A percentile compares a stretch with the other conserved stretches of the same genome.
Evolutionary conservation across 352 stramenopile genomes (phyloP).

Genomic region (Peronospora farinosa): DNA sequence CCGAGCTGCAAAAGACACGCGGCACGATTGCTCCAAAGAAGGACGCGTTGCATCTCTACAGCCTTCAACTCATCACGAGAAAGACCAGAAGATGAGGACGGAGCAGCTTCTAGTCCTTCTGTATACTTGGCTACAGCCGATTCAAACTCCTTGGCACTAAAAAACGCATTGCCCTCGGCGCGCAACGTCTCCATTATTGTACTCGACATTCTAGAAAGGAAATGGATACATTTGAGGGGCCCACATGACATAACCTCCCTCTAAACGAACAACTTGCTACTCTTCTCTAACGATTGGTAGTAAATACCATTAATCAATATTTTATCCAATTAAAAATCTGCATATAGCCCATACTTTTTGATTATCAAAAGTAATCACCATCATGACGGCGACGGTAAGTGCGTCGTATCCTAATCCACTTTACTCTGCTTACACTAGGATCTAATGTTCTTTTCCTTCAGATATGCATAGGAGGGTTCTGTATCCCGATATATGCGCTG

Average conservation of each 20-base stretch:
- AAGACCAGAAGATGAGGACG: conserved; percentile 3
- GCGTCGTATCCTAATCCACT: background rate
- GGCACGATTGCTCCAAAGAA: conserved; percentile 77
- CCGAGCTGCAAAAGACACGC: conserved; percentile 63
- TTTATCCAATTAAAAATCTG: background rate
- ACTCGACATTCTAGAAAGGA: conserved; percentile 14
- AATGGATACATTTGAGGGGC: conserved; percentile 22
- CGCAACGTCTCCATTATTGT: conserved; percentile 52
- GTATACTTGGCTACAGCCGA: conserved; percentile 63
- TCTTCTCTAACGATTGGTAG: too few relatives aligned
- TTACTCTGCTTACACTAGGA: background rate
- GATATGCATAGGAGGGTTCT: conserved; percentile 79
- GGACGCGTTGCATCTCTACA: conserved; percentile 38
- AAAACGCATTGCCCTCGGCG: conserved; percentile 64
- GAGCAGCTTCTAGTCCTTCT: conserved; percentile 33
- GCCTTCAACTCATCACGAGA: conserved; percentile 12
- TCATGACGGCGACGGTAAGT: conserved; percentile 34
- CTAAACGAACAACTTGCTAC: too few relatives aligned
- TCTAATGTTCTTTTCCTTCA: conserved; percentile 9
- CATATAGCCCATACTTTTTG: background rate
- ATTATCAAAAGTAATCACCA: background rate
- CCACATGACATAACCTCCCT: background rate
- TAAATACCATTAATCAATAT: background rate
- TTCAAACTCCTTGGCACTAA: conserved; percentile 62
- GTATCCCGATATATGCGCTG: conserved; percentile 70